Percentiles rank a stretch among this genome's conserved stretches.
Conservation (phyloP, 129 eudicot species). For the Smallanthus sonchifolius region DNA sequence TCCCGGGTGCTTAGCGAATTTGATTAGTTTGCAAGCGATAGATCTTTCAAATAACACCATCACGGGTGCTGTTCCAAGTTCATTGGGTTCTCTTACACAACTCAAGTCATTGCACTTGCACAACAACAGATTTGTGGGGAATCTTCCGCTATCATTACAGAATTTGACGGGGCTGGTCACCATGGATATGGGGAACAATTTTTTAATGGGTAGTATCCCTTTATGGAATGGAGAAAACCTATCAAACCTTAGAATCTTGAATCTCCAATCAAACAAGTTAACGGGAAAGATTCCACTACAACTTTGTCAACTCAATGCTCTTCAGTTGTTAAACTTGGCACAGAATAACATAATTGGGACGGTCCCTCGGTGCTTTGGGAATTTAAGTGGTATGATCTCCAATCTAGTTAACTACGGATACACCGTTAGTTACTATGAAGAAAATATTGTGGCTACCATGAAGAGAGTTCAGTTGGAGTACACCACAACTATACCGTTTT, state of each 20-base stretch:
- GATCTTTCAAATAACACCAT: not conserved
- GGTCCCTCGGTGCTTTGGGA: not conserved
- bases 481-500: not conserved
- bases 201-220: not conserved
- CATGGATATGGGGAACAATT: not conserved
- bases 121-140: not conserved
- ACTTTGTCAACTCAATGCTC: not conserved
- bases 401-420: no score
- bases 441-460: not conserved
- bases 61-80: not conserved
- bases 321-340: not conserved
- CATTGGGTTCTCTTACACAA: not conserved
- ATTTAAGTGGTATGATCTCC: not conserved
- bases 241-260: not conserved
- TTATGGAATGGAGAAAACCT: not conserved
- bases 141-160: not conserved
- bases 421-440: not conserved
- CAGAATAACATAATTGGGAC: not conserved
- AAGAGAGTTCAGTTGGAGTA: not conserved
- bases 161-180: not conserved
- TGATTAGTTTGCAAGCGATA: not conserved
- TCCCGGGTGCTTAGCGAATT: not conserved
- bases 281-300: not conserved
- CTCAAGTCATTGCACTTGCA: not conserved
- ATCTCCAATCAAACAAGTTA: not conserved